Base-by-base conservation (phyloP, 2,329 filamentous ascomycete species). In the Rutstroemia sp. region DNA sequence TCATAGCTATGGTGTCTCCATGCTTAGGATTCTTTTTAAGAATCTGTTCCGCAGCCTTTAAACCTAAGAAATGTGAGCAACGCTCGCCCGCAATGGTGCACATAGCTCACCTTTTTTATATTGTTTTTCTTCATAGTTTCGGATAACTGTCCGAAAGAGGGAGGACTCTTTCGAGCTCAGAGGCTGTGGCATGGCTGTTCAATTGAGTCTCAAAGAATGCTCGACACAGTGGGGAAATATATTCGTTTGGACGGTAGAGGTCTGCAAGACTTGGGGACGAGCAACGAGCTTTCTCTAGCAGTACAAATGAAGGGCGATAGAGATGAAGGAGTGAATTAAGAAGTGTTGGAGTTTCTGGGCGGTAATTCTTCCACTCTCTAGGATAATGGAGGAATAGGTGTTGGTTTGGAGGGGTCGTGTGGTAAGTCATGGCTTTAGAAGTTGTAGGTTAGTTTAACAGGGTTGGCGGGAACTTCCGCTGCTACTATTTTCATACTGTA, bases 1-100 rank as follows among this genome's bases (percentile, higher is more conserved):
- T 99, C 94, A 99, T 99, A 54, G 94, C 95, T 75, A 95, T 87
- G 23, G 94, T 99, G 72, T 99, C 95, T 70, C 92, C 95, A 86
- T 99, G 94, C 68, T 90, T 94, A 44, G 92, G 90, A 70, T 88
- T 86, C 74, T 96, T 97, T 72, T 88, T 89, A 64, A 99, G 84
- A 71, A 99, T 96, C 74, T 96, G 90, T 71, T 99, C 94, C 65
- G 94, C 92, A 48, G 88, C 86, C 77, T 97, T 99, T 70, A 99
- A 79, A 71, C 92, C 92, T 71, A 47, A 16, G 55, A 63, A 57
- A 39, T 58, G 58, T 67, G 46, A 67, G 61, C 52, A 62, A 52
- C 53, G 54, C 7, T 18, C 4, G 4, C 39, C 16, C 16, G 39
- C n/a, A 19, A 42, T 42, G 19, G 7, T 18, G 58, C 51, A 25